A percentile compares a stretch with the other conserved stretches of the same genome.
phyloP scores from a whole-genome alignment of 108 stramenopile species.

The Nitzschia sp. region DNA sequence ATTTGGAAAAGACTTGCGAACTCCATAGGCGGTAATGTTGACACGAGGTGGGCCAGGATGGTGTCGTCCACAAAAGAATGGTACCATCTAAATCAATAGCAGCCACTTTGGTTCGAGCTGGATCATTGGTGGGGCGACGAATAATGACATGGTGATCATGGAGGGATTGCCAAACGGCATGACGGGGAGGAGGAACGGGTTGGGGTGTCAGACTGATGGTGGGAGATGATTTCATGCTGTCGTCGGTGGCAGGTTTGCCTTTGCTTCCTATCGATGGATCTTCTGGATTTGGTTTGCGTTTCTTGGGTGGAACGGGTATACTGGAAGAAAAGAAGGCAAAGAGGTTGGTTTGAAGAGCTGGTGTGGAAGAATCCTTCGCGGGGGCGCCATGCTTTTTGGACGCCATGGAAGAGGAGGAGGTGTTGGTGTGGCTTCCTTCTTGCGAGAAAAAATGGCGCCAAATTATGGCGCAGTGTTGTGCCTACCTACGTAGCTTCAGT shows the following conservation, averaged over 20 bases:
- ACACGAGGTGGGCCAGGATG: constrained; percentile 51
- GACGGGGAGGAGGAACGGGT: constrained; percentile 2
- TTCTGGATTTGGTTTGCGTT: not conserved
- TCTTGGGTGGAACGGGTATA: constrained; percentile 15
- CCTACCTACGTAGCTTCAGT: no score
- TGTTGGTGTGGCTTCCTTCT: no score
- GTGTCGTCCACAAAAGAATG: constrained; percentile 54
- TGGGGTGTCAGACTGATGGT: not conserved
- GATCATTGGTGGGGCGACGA: constrained; percentile 10
- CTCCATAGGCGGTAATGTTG: constrained; percentile 78
- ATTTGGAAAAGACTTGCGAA: constrained; percentile 43
- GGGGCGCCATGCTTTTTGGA: no score
- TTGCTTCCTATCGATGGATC: not conserved
- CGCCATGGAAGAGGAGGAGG: no score
- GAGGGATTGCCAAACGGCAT: constrained; percentile 21
- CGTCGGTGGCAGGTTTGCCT: not conserved
- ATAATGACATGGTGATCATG: constrained; percentile 29
- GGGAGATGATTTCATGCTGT: not conserved
- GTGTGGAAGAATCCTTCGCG: no score
- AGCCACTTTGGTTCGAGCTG: constrained; percentile 54
- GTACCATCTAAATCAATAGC: constrained; percentile 84
- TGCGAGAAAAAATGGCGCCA: no score
- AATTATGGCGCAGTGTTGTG: no score
- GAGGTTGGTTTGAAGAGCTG: constrained; percentile 6
- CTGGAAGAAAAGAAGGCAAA: constrained; percentile 26